Base-by-base conservation (phyloP, 495 filamentous ascomycete genomes). In the Penicillium waksmanii region DNA sequence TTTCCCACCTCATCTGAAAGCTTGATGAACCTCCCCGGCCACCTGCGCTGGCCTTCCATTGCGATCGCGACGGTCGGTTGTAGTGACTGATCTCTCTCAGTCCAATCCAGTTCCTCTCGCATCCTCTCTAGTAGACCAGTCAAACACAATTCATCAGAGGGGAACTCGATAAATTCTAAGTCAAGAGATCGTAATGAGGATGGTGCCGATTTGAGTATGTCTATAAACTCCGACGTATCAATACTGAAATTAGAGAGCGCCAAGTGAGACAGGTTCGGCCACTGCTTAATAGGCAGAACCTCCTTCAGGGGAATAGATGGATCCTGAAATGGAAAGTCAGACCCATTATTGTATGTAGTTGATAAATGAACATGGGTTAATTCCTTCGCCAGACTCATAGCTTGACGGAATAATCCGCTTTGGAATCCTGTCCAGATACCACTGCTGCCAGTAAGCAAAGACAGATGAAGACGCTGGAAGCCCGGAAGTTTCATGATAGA, bases 101-200 rank as follows among this genome's bases (percentile, higher is more conserved):
- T 49, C 61, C 56, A 64, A 64, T 54, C 33, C 9, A 64, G 42
- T 47, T 60, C 56, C 18, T 53, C 56, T 49, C 49, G 56, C 48
- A 64, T 64, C 61, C 61, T 54, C 52, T 64, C 48, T n/a, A 64
- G 27, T 19, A 64, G 61, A 34, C 53, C 48, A 60, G 61, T 51
- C 33, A 51, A 59, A 19, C 44, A 27, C 10, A 27, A 2, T 53
- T 56, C 48, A 60, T 59, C 38, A 23, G 31, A 51, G 12, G 56
- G 61, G 46, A 64, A 60, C 48, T 54, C 46, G n/a, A 63, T 40
- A 55, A 49, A 58, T 55, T 50, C 51, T 23, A 58, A 50, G 7
- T 63, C 44, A 56, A 63, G 38, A 52, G 48, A 56, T 50, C 51
- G 51, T 23, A 58, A 36, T 55, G 55, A 57, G 33, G 50, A 51